phyloP scores from a whole-genome alignment of 2,329 filamentous ascomycete genomes.

The Aspergillus brasiliensis region DNA sequence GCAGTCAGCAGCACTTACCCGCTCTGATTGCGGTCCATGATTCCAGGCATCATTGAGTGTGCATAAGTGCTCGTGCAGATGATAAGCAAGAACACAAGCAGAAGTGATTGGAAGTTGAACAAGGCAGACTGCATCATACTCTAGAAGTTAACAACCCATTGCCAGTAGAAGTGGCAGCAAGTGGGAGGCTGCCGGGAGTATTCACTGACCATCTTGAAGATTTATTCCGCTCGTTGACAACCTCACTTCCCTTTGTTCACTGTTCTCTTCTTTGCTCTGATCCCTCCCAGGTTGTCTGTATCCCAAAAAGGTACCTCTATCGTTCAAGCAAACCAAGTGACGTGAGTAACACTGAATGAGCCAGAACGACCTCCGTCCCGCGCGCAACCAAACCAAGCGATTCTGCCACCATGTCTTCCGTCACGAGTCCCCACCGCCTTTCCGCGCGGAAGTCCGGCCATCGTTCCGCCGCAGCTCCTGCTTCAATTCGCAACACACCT shows the following conservation, averaged over 20 bases:
- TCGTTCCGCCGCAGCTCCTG: not conserved
- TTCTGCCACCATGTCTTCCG: slow-evolving; percentile 23
- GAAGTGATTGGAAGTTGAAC: slow-evolving; percentile 97
- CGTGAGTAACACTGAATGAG: not conserved
- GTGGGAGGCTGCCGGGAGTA: not conserved
- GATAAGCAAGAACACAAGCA: slow-evolving; percentile 89
- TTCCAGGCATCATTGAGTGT: slow-evolving; percentile 83
- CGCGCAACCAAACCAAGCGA: not conserved
- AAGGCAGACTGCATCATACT: slow-evolving; percentile 71
- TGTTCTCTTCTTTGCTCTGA: not conserved
- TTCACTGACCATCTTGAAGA: slow-evolving; percentile 35
- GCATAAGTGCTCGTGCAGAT: slow-evolving; percentile 96
- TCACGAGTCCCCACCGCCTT: slow-evolving; percentile 21
- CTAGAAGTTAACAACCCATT: slow-evolving; percentile 1
- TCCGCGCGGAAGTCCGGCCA: slow-evolving; percentile 5
- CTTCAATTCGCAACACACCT: slow-evolving; percentile 4
- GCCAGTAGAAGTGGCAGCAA: not conserved
- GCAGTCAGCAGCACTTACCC: slow-evolving; percentile 59
- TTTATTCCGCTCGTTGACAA: not conserved
- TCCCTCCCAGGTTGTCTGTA: too few relatives aligned
- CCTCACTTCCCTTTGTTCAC: not conserved
- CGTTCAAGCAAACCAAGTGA: too few relatives aligned
- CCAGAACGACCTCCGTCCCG: too few relatives aligned
- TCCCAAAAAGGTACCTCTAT: too few relatives aligned
- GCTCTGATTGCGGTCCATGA: slow-evolving; percentile 91